Base-by-base conservation (phyloP, 176 grass and related monocot genomes). In the Paspalum notatum region DNA sequence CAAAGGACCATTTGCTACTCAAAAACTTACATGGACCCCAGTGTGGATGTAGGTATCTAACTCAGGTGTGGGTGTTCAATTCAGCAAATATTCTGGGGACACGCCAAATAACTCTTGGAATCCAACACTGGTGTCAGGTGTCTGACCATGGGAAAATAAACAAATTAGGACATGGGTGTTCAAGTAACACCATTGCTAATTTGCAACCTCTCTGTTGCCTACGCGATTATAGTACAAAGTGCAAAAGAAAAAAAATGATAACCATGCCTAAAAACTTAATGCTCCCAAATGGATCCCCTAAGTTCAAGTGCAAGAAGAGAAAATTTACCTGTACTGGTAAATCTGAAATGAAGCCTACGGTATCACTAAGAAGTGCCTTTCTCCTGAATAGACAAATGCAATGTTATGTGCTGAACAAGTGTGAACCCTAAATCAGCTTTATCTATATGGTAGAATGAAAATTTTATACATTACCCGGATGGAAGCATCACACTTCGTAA, bases 311-410 rank as follows among this genome's bases (percentile, higher is more conserved):
- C 39, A 80, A 66, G 40, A 55, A 45, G 24, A 47, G 45, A 79
- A 75, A 71, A 67, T 58, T 76, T 89, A 94, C 95, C 92, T 98
- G 95, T 42, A 92, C 58, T 91, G 95, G 95, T 76, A 98, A 91
- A 89, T 98, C 92, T 80, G 90, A 94, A 67, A 98, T 98, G 83
- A 98, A 98, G 39, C 95, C 95, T 84, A 98, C 95, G 5, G 95
- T 98, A 77, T 98, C 95, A 16, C 92, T 94, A 82, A 98, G 86
- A 87, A 98, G 87, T 81, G 69, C 45, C 81, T 93, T 98, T 81
- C 61, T 94, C 90, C 95, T 98, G 77, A 72, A 77, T 77, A 80
- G 9, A 54, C 16, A 72, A 81, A 86, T 39, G 86, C 48, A 77
- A 68, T 46, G 52, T 81, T 55, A 81, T 41, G 15, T 10, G 46